Evolutionary conservation across 768 basidiomycete genomes (phyloP).

Genomic region (Mycena haematopus): DNA sequence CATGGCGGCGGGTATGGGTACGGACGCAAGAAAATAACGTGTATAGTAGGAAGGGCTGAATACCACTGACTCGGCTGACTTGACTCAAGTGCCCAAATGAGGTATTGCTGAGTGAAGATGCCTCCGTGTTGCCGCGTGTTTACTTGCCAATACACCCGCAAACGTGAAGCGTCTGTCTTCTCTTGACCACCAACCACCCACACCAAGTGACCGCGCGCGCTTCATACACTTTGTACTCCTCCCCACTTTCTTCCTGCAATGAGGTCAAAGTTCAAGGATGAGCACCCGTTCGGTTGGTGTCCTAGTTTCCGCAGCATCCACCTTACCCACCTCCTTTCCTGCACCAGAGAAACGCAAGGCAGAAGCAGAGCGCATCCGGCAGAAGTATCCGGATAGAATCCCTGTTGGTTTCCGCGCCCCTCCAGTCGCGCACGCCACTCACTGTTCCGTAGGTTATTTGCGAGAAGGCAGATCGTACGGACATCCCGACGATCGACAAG

Average conservation of each 20-base stretch:
- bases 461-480: slow-evolving; percentile 98
- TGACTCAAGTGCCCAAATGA: neutral
- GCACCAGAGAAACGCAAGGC: slow-evolving; percentile 96
- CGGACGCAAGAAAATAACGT: slow-evolving; percentile 29
- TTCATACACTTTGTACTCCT: slow-evolving; percentile 33
- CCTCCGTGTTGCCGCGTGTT: slow-evolving; percentile 15
- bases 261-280: slow-evolving; percentile 98
- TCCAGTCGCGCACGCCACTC: slow-evolving; percentile 13
- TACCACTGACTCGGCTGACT: neutral
- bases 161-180: slow-evolving; percentile 16
- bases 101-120: neutral
- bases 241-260: slow-evolving; percentile 46
- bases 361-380: slow-evolving; percentile 96
- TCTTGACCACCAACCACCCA: slow-evolving; percentile 36
- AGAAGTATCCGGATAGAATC: slow-evolving; percentile 99
- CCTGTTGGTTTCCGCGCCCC: slow-evolving; percentile 66
- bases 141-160: neutral
- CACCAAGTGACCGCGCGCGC: no score
- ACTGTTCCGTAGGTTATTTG: slow-evolving; percentile 84
- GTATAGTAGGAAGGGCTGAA: no score
- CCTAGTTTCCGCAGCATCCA: slow-evolving; percentile 31
- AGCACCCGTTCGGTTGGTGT: slow-evolving; percentile 93
- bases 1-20: slow-evolving; percentile 74
- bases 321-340: slow-evolving; percentile 40
- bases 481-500: slow-evolving; percentile 99